Evolutionary conservation across 2,329 filamentous ascomycete genomes (phyloP).

Genomic region (Cytospora schulzeri): DNA sequence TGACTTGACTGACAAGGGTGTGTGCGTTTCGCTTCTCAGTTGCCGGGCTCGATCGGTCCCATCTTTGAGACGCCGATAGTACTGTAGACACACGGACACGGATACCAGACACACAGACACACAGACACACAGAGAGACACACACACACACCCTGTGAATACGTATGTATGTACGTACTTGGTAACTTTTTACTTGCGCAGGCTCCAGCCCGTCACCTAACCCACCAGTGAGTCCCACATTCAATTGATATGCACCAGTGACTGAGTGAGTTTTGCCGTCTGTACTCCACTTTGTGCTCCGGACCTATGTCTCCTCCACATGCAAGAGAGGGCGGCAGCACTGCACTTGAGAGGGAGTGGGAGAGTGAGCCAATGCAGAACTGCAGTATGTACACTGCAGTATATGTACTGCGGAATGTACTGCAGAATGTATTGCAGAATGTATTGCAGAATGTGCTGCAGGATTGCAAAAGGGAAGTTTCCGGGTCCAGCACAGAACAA

Average conservation of each 20-base stretch:
- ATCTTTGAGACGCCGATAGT: constrained; percentile 3
- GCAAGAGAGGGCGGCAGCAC: too few species aligned
- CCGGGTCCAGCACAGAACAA: background rate
- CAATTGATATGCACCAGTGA: background rate
- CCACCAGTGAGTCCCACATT: background rate
- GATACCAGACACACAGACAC: too few species aligned
- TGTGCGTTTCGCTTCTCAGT: constrained; percentile 6
- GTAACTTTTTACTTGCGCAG: background rate
- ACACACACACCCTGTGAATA: too few species aligned
- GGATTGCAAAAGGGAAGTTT: background rate
- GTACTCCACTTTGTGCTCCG: background rate
- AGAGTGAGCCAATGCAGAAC: too few species aligned
- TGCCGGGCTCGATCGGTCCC: constrained; percentile 7
- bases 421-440: too few species aligned
- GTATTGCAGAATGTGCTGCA: too few species aligned
- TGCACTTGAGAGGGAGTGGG: too few species aligned
- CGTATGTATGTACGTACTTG: too few species aligned
- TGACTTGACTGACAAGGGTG: constrained; percentile 20
- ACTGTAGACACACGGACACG: background rate
- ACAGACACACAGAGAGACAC: too few species aligned
- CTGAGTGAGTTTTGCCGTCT: too few species aligned
- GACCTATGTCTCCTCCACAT: background rate
- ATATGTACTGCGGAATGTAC: too few species aligned
- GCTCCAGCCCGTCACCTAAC: constrained; percentile 3
- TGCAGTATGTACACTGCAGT: too few species aligned